A percentile compares a stretch with the other conserved stretches of the same genome.
phyloP scores from a whole-genome alignment of 371 early-diverging fungal species.

The Mucor indicus region DNA sequence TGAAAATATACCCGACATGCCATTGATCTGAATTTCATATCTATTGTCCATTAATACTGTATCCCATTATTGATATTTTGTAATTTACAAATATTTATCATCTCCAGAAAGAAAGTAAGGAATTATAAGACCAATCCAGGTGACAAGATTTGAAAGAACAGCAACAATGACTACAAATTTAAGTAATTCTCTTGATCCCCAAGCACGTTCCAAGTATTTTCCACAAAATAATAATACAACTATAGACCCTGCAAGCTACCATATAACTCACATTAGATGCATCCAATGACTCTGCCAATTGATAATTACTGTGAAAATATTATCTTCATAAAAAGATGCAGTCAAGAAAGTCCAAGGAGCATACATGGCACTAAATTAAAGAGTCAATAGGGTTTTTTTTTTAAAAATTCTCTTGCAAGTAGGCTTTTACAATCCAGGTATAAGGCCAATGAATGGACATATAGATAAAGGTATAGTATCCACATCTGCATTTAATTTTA shows the following conservation, averaged over 20 bases:
- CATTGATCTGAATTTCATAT: conserved; percentile 57
- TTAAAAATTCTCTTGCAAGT: no score
- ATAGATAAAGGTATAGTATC: conserved; percentile 9
- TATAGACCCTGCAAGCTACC: no score
- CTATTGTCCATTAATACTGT: conserved; percentile 14
- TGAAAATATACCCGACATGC: conserved; percentile 64
- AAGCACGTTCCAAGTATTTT: conserved; percentile 74
- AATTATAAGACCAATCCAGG: conserved; percentile 54
- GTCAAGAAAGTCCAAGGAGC: conserved; percentile 49
- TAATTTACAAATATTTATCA: conserved; percentile 57
- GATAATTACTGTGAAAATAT: conserved; percentile 30
- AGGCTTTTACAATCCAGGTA: conserved; percentile 53
- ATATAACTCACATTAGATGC: no score
- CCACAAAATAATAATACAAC: conserved; percentile 56
- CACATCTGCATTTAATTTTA: conserved; percentile 18
- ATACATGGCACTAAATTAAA: conserved; percentile 16
- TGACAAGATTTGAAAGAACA: conserved; percentile 51
- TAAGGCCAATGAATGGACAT: conserved; percentile 42
- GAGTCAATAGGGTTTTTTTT: not conserved
- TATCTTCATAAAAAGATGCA: conserved; percentile 41
- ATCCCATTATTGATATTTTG: not conserved
- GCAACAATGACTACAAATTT: conserved; percentile 60
- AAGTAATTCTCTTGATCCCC: conserved; percentile 72
- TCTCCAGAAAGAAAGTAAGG: conserved; percentile 61
- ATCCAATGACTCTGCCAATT: not conserved